These are phyloP conservation scores for Halophytophthora batemanensis DNA, from an alignment of 352 stramenopile genomes.

Conservation along the genomic window DNA sequence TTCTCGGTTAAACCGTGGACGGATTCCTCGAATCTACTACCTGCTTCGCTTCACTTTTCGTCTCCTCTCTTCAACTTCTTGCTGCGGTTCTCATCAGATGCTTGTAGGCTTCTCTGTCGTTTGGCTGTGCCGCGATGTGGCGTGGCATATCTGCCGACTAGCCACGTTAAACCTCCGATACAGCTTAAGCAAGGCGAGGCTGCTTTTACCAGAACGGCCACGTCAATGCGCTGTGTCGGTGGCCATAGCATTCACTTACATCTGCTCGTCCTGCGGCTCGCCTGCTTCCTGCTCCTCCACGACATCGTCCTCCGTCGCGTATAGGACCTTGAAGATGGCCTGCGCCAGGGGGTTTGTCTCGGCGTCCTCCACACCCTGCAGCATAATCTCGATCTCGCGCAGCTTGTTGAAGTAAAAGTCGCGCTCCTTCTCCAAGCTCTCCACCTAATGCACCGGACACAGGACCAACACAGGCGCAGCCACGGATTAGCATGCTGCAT, in stretches of 20 bases:
- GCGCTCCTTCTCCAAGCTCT: conserved; percentile 91
- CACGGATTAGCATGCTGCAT: too few species aligned
- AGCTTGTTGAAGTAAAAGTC: conserved; percentile 99
- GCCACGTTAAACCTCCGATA: too few species aligned
- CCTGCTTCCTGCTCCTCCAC: conserved; percentile 32
- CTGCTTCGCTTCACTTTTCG: too few species aligned
- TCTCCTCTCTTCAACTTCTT: too few species aligned
- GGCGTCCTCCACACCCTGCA: conserved; percentile 71
- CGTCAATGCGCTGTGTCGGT: neutral
- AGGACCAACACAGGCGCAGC: neutral
- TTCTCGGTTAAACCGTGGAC: too few species aligned
- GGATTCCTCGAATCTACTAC: too few species aligned
- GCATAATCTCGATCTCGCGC: conserved; percentile 95
- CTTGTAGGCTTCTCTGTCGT: too few species aligned
- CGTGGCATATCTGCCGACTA: too few species aligned
- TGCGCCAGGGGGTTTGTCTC: conserved; percentile 62
- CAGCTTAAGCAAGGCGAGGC: too few species aligned
- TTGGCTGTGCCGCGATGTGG: too few species aligned
- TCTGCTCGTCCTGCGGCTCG: conserved; percentile 55
- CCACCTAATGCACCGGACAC: conserved; percentile 40
- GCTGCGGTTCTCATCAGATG: too few species aligned
- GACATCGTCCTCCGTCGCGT: conserved; percentile 68
- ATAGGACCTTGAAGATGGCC: conserved; percentile 85
- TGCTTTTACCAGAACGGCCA: neutral
- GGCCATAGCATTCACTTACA: conserved; percentile 19